phyloP scores from a whole-genome alignment of 257 asterid species.

The Fraxinus excelsior region DNA sequence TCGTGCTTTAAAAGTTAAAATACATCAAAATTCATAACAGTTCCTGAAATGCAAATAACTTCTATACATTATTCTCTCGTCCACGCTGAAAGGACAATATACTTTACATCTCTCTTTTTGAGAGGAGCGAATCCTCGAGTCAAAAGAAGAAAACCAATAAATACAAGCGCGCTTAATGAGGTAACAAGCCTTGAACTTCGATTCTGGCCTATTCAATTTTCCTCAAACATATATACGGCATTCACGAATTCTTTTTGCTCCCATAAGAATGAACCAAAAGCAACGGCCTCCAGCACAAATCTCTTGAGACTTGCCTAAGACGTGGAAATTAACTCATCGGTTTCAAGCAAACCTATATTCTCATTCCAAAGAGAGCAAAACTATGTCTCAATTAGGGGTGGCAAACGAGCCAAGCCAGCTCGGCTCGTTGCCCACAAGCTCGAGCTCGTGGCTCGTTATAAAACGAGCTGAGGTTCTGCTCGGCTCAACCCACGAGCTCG shows the following conservation, averaged over 20 bases:
- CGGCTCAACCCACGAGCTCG: too few species aligned
- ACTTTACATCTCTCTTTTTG: slow-evolving; percentile 22
- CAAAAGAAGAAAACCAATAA: slow-evolving; percentile 24
- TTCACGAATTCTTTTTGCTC: slow-evolving; percentile 58
- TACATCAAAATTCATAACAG: not conserved
- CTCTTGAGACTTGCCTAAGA: slow-evolving; percentile 85
- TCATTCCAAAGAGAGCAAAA: slow-evolving; percentile 63
- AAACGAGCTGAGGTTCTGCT: too few species aligned
- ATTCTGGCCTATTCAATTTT: slow-evolving; percentile 35
- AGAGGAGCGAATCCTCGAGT: slow-evolving; percentile 13
- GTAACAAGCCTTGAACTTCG: not conserved
- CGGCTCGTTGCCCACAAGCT: too few species aligned
- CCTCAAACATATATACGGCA: slow-evolving; percentile 56
- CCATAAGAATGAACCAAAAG: slow-evolving; percentile 84
- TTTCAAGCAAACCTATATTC: slow-evolving; percentile 41
- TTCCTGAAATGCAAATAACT: not conserved
- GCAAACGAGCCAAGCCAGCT: too few species aligned
- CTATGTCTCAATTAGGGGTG: too few species aligned
- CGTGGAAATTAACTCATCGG: slow-evolving; percentile 48
- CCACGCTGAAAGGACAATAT: not conserved
- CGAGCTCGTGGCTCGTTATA: too few species aligned
- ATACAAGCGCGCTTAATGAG: not conserved
- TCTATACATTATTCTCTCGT: not conserved
- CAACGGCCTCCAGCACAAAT: slow-evolving; percentile 78
- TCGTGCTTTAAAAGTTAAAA: too few species aligned